These are phyloP conservation scores for Seiridium cupressi DNA, from an alignment of 2,329 filamentous ascomycete species.

Conservation along the genomic window DNA sequence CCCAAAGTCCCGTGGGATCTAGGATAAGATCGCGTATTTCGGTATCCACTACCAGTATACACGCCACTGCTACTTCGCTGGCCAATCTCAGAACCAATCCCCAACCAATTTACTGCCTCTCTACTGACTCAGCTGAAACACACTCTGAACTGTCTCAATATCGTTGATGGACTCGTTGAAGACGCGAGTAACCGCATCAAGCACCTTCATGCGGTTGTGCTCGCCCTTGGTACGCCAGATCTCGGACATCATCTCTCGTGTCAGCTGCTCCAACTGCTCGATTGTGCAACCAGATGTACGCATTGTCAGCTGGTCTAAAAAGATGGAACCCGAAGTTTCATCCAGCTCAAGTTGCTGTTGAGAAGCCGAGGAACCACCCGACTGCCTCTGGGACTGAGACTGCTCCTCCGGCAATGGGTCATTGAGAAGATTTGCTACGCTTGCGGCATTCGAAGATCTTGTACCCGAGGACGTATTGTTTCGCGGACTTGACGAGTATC, in stretches of 20 bases:
- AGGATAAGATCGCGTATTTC: neutral
- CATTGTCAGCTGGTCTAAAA: slow-evolving; percentile 63
- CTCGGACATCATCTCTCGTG: slow-evolving; percentile 84
- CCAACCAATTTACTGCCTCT: neutral
- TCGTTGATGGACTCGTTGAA: slow-evolving; percentile 76
- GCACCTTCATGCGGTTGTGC: slow-evolving; percentile 79
- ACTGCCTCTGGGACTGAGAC: slow-evolving; percentile 20
- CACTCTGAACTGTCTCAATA: slow-evolving; percentile 55
- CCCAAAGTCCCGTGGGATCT: neutral
- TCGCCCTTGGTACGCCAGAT: slow-evolving; percentile 78
- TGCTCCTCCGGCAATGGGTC: slow-evolving; percentile 34
- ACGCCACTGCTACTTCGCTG: neutral
- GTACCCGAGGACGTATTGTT: slow-evolving; percentile 34
- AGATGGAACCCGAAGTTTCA: slow-evolving; percentile 48
- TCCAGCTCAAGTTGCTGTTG: slow-evolving; percentile 43
- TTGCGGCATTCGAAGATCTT: slow-evolving; percentile 31
- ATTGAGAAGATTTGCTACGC: slow-evolving; percentile 39
- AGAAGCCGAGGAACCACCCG: slow-evolving; percentile 36
- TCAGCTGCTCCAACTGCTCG: slow-evolving; percentile 93
- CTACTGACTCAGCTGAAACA: slow-evolving; percentile 43
- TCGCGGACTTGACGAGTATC: slow-evolving; percentile 20
- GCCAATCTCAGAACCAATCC: neutral
- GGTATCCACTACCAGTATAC: too few relatives aligned
- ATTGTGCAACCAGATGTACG: slow-evolving; percentile 77
- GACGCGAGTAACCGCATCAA: slow-evolving; percentile 58